Conservation (phyloP, 1,139 yeast species). For the Torulaspora globosa region DNA sequence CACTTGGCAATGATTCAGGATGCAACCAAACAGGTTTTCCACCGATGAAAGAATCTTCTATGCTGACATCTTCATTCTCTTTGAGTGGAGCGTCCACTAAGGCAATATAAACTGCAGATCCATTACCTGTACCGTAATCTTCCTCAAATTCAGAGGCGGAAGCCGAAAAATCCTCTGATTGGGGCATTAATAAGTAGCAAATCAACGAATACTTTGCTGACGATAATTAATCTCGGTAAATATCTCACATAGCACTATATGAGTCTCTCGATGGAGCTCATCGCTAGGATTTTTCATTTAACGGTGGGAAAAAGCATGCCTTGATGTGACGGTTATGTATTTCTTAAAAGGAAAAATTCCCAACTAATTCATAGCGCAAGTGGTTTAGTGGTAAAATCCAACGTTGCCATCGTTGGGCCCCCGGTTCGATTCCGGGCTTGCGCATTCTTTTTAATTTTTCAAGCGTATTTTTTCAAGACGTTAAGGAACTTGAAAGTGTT, state of each 20-base stretch:
- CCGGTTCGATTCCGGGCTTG: slow-evolving; percentile 31
- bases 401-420: slow-evolving; percentile 31
- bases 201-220: not conserved
- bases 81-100: slow-evolving; percentile 51
- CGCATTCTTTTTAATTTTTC: slow-evolving; percentile 16
- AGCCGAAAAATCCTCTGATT: slow-evolving; percentile 5
- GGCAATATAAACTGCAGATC: slow-evolving; percentile 48
- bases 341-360: too few relatives aligned
- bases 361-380: slow-evolving; percentile 17
- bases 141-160: slow-evolving; percentile 33
- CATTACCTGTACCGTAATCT: slow-evolving; percentile 18
- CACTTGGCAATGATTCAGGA: slow-evolving; percentile 52
- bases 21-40: slow-evolving; percentile 65
- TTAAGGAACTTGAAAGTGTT: not conserved
- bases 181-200: not conserved
- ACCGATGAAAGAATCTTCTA: slow-evolving; percentile 77
- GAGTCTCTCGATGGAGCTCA: not conserved
- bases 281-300: slow-evolving; percentile 2
- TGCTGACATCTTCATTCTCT: slow-evolving; percentile 47
- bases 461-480: not conserved
- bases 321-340: not conserved
- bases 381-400: slow-evolving; percentile 30
- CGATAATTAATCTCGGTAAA: not conserved
- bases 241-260: too few relatives aligned
- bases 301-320: not conserved